phyloP scores from a whole-genome alignment of 371 early-diverging fungal species.

The Enterocytospora artemiae region DNA sequence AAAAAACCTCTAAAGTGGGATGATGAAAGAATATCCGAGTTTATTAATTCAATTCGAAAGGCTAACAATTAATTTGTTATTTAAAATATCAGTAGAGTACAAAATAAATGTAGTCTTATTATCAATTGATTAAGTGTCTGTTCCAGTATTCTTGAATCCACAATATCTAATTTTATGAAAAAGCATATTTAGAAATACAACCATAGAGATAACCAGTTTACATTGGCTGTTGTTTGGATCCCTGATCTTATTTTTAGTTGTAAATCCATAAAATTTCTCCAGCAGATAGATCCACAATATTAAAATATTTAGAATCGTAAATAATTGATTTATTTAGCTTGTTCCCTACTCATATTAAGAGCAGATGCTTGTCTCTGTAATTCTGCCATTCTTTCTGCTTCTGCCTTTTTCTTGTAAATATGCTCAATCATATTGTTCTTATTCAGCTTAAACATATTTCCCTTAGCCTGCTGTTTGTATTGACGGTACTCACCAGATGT shows the following conservation, averaged over 20 bases:
- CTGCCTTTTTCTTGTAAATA: constrained; percentile 98
- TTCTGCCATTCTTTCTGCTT: constrained; percentile 81
- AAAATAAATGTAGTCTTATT: no score
- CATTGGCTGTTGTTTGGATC: no score
- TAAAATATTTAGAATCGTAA: not conserved
- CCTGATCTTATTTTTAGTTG: no score
- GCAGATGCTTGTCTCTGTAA: constrained; percentile 92
- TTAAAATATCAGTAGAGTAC: no score
- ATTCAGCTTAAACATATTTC: constrained; percentile 97
- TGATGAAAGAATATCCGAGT: constrained; percentile 26
- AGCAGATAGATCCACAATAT: no score
- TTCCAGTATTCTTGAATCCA: no score
- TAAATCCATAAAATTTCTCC: no score
- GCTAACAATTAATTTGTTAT: no score
- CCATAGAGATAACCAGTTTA: no score
- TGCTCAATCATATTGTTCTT: constrained; percentile 96
- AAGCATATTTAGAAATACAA: no score
- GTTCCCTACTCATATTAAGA: constrained; percentile 32
- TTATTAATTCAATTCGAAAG: constrained; percentile 10
- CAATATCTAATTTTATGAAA: no score
- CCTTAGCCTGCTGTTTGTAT: constrained; percentile 95
- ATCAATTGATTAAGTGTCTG: no score
- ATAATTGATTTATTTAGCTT: constrained; percentile 13
- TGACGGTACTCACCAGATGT: constrained; percentile 80
- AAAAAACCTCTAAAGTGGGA: constrained; percentile 24